These are phyloP conservation scores for Heliosperma pusillum DNA, from an alignment of 148 eudicot species.

Conservation along the genomic window DNA sequence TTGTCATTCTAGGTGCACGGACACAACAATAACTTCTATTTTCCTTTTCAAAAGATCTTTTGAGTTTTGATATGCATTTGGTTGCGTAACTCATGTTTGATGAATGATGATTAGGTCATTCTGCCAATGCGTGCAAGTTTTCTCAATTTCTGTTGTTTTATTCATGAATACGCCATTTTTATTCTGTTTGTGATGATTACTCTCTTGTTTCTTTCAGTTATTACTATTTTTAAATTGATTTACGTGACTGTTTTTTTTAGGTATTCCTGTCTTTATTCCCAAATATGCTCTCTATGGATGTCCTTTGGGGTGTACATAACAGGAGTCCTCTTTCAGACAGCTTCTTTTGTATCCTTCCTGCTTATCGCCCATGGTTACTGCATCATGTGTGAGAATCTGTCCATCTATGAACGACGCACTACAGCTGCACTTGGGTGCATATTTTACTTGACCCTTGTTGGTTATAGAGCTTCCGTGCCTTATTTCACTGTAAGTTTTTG, in stretches of 20 bases:
- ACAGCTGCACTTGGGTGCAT: slow-evolving; percentile 74
- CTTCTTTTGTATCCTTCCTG: slow-evolving; percentile 77
- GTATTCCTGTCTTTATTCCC: slow-evolving; percentile 82
- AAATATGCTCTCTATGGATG: slow-evolving; percentile 88
- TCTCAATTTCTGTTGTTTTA: background rate
- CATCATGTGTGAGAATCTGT: slow-evolving; percentile 82
- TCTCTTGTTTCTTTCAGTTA: background rate
- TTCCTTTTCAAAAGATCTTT: no score
- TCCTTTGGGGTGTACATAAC: slow-evolving; percentile 90
- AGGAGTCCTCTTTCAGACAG: slow-evolving; percentile 84
- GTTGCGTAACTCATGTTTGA: background rate
- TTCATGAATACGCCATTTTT: background rate
- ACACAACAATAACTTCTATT: no score
- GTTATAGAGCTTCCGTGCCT: slow-evolving; percentile 88
- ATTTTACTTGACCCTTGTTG: slow-evolving; percentile 87
- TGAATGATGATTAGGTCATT: background rate
- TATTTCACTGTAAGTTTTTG: slow-evolving; percentile 69
- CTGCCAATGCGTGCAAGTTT: background rate
- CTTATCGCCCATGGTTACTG: slow-evolving; percentile 93
- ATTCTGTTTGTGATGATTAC: no score
- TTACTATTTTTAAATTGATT: background rate
- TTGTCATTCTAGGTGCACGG: no score
- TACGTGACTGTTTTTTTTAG: slow-evolving; percentile 30
- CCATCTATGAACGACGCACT: slow-evolving; percentile 62
- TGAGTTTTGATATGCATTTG: no score